phyloP scores from a whole-genome alignment of 2,329 filamentous ascomycete genomes.

The Alternaria novae-zelandiae region DNA sequence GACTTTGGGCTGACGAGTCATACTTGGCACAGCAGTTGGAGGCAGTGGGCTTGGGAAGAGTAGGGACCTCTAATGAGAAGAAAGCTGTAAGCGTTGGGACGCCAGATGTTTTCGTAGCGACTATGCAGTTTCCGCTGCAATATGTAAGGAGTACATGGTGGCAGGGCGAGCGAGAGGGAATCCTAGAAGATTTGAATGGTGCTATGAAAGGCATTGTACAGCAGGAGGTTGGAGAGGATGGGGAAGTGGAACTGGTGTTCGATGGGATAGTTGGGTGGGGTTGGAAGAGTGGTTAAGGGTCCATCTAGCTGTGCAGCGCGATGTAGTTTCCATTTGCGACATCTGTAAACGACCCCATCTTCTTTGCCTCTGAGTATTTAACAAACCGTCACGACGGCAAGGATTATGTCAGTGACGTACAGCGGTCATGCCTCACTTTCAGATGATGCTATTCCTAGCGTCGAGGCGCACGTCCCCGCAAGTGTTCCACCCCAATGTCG shows the following conservation, averaged over 20 bases:
- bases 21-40: constrained; percentile 22
- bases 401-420: not conserved
- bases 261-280: constrained; percentile 24
- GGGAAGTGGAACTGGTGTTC: constrained; percentile 16
- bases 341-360: not conserved
- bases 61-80: constrained; percentile 16
- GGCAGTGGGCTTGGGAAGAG: constrained; percentile 21
- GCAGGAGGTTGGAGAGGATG: constrained; percentile 15
- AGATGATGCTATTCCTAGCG: constrained; percentile 17
- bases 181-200: constrained; percentile 12
- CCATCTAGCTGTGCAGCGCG: not conserved
- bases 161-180: constrained; percentile 20
- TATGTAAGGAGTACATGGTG: constrained; percentile 23
- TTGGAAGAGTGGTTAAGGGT: constrained; percentile 15
- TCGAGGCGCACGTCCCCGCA: constrained; percentile 15
- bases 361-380: not conserved
- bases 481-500: constrained; percentile 9
- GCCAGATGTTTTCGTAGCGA: constrained; percentile 18
- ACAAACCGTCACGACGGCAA: not conserved
- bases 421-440: constrained; percentile 13
- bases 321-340: not conserved
- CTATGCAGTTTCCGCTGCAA: constrained; percentile 25
- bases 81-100: constrained; percentile 14
- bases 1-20: constrained; percentile 11
- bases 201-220: constrained; percentile 1